Percentiles rank a stretch among this genome's conserved stretches.
Conservation (phyloP, 164 flowering plant genomes). For the Berberis thunbergii region DNA sequence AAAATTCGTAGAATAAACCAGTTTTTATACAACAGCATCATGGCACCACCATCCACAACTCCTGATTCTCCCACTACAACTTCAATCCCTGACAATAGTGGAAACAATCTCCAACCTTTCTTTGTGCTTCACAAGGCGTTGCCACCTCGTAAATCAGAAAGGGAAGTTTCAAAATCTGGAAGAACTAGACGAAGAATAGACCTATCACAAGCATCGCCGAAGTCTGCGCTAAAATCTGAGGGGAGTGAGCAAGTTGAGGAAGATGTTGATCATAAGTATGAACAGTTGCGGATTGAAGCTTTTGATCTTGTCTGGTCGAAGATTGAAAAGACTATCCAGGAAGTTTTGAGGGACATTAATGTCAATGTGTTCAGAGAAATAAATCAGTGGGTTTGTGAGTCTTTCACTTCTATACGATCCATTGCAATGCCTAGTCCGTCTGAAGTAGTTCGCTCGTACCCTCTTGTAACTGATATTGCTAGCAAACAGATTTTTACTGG, state of each 20-base stretch:
- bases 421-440: conserved; percentile 16
- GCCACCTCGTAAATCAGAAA: conserved; percentile 18
- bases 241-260: conserved; percentile 7
- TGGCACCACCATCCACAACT: conserved; percentile 16
- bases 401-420: conserved; percentile 43
- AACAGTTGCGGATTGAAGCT: conserved; percentile 37
- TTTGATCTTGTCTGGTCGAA: conserved; percentile 60
- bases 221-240: conserved; percentile 7
- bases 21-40: conserved; percentile 3
- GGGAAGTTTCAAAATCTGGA: conserved; percentile 13
- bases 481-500: conserved; percentile 50
- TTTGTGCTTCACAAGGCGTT: conserved; percentile 72
- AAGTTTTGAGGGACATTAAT: conserved; percentile 48
- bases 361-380: conserved; percentile 41
- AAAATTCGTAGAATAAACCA: no score
- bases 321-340: conserved; percentile 51
- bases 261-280: conserved; percentile 10
- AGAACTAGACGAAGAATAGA: conserved; percentile 49
- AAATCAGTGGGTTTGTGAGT: conserved; percentile 50
- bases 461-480: conserved; percentile 31
- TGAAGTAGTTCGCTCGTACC: conserved; percentile 36
- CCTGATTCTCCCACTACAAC: conserved; percentile 17
- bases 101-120: conserved; percentile 55
- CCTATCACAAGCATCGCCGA: conserved; percentile 24
- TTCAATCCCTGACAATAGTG: conserved; percentile 4